Base-by-base conservation (phyloP, 805 yeast genomes). In the Yarrowia porcina region DNA sequence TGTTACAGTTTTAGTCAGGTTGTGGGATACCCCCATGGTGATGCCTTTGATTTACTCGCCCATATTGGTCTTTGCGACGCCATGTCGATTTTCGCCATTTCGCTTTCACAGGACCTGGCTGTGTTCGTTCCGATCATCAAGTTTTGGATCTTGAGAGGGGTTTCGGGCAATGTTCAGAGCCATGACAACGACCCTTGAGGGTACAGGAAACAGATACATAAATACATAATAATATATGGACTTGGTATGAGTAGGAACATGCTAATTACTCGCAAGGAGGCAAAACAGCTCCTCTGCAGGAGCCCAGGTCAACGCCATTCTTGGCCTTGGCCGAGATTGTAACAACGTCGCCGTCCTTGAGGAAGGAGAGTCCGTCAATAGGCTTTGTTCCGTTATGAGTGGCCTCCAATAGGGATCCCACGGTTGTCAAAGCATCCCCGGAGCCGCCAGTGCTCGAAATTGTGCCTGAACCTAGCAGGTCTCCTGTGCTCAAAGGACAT, bases 381-480 rank as follows among this genome's bases (percentile, higher is more conserved):
- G 61, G 61, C 15, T 35, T 18, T n/a, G 54, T 66, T 11, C 70
- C 70, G 10, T 64, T 67, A 12, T 50, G 56, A 2, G 69, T 49
- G 21, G 64, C 49, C 52, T 69, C 71, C 36, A 69, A 56, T 9
- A 69, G 60, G 10, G 71, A 69, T 7, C 71, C 71, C 17, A 63
- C 64, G 1, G 67, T 54, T 4, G 33, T 36, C 13, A 28, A 20
- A 11, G 57, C 64, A 5, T 54, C 56, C 5, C 69, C 68, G 13
- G 47, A 30, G 20, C 27, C 47, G 4, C 47, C 47, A 20, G 17
- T 38, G n/a, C 61, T 54, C 8, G 71, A 69, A 21, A 69, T 67
- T 4, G 71, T 69, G 12, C 71, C 71, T 15, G 71, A 69, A 12
- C 67, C 71, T n/a, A 69, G 61, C 15, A 69, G 62, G 49, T 69